Base-by-base conservation (phyloP, 331 rosid genomes). In the Stylosanthes scabra region DNA sequence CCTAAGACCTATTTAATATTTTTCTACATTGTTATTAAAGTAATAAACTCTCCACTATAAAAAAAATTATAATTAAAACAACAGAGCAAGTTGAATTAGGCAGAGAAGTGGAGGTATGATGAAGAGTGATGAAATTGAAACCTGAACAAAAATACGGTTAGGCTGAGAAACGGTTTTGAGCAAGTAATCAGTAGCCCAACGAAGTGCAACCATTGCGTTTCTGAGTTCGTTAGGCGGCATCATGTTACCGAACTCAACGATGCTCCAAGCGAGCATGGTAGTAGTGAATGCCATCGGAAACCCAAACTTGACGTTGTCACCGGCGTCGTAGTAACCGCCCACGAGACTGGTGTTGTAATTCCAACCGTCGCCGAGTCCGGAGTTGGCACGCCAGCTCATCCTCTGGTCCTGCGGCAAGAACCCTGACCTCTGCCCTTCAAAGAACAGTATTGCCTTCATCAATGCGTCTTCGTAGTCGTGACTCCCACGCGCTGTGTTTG, bases 311-410 rank as follows among this genome's bases (percentile, higher is more conserved):
- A 93, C 83, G 65, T 93, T 93, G 34, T 93, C 98, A 2, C 98
- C 98, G 71, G 98, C 98, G 67, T 93, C 98, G 15, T 90, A 87
- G 87, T 93, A 93, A 1, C 98, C 97, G 70, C 98, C 98, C 40
- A 85, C 80, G 67, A 93, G 81, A 85, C 90, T 97, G 9, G 83
- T 14, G 37, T 80, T 74, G 84, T 87, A 84, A 16, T 68, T 80
- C 93, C 90, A 90, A 0, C 98, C 98, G 8, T 93, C 97, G 5
- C 91, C 49, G 0, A 93, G 82, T 3, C 88, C 98, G 1, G 98
- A 90, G n/a, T 87, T 72, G 3, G 63, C 81, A 0, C 98, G 82
- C 98, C 97, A 90, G 5, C 6, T 47, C 59, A 82, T 49, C 11
- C 97, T 64, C 73, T 93, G 98, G 75, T 83, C 88, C 7, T 45